Base-by-base conservation (phyloP, 345 rosid species). In the Toxicodendron radicans region DNA sequence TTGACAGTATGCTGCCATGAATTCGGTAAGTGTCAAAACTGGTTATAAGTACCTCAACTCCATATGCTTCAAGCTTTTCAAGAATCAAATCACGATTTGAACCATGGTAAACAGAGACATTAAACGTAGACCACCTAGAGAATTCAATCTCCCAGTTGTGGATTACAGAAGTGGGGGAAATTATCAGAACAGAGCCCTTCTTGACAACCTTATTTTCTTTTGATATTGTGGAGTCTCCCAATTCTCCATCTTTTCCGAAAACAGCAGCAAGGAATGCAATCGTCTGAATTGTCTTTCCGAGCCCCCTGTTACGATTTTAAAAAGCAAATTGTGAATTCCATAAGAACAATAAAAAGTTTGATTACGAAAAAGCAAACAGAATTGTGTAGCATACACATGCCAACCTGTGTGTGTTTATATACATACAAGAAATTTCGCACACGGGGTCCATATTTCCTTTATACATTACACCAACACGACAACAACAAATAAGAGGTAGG, bases 221-320 rank as follows among this genome's bases (percentile, higher is more conserved):
- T 6, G 62, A 52, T 43, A 58, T 41, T 35, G 71, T 67, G 18
- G 76, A 67, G 53, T 80, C 87, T 75, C 64, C 66, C 33, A 71
- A 64, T 27, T 95, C 94, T 74, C 84, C 80, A n/a, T 93, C 97
- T 83, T 93, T 92, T 67, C 83, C 84, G 78, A 76, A 91, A 49
- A 93, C 88, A 48, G 92, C 99, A 67, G 97, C 94, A 68, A 95
- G 87, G 84, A 95, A 93, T 61, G 98, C 94, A 67, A 95, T 95
- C 58, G 94, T 84, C 81, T 95, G 98, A 79, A 95, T 95, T 51
- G 99, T 95, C 87, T 93, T 95, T 72, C 99, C 98, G 43, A 95
- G 84, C 58, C 97, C 99, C 96, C 99, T 93, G 82, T 43, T 35
- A 9, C 63, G 53, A 21, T 27, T 66, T 33, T 45, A 10, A 3